These are phyloP conservation scores for Venturia effusa DNA, from an alignment of 2,329 filamentous ascomycete species.

Conservation along the genomic window DNA sequence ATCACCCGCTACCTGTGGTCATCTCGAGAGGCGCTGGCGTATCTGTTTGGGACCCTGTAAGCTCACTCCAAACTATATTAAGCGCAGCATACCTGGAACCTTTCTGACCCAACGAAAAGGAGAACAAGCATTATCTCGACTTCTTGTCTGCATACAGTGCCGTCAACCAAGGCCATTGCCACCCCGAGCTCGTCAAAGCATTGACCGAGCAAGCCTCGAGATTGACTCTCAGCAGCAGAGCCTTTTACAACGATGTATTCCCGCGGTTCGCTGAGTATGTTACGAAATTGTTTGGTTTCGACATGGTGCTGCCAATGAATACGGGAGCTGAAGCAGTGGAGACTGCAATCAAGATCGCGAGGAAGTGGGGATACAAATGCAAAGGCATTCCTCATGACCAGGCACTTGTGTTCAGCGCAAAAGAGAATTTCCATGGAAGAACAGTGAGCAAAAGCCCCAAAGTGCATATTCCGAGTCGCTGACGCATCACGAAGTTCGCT, in stretches of 20 bases:
- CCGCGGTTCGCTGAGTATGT: conserved; percentile 91
- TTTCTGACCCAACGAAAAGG: not conserved
- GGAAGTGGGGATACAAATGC: conserved; percentile 96
- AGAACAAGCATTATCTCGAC: conserved; percentile 74
- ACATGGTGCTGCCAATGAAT: conserved; percentile 98
- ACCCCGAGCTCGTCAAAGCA: conserved; percentile 88
- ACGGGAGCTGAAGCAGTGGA: conserved; percentile 94
- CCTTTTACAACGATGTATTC: conserved; percentile 98
- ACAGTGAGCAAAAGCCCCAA: conserved; percentile 53
- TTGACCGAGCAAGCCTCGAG: conserved; percentile 81
- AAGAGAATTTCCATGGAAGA: conserved; percentile 92
- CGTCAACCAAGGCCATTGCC: conserved; percentile 96
- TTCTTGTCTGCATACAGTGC: conserved; percentile 97
- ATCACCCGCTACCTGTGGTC: conserved; percentile 91
- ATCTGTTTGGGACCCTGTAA: conserved; percentile 88
- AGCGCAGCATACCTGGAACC: not conserved
- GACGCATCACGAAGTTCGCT: conserved; percentile 55
- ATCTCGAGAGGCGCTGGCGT: conserved; percentile 77
- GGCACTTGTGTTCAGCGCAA: conserved; percentile 72
- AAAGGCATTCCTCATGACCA: conserved; percentile 79
- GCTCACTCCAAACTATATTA: conserved; percentile 10
- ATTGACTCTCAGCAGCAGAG: conserved; percentile 82
- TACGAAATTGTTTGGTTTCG: conserved; percentile 79
- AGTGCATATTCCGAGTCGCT: not conserved
- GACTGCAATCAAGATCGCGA: conserved; percentile 88